Conservation (phyloP, 2,329 filamentous ascomycete genomes). For the Aureobasidium subglaciale region DNA sequence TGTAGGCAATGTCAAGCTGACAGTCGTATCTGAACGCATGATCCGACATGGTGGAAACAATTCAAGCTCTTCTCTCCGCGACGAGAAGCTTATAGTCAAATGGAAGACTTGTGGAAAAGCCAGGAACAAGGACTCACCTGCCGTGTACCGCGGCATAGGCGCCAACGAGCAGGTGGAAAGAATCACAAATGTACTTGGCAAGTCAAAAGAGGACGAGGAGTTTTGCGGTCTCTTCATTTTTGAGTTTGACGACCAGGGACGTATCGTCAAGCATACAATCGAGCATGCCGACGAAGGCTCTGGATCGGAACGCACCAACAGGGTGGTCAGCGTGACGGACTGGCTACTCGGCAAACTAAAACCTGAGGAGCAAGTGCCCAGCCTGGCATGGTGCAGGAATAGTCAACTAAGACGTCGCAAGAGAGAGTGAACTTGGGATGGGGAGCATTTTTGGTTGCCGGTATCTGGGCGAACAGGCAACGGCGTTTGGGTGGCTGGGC, state of each 20-base stretch:
- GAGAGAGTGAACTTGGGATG: not conserved
- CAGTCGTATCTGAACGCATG: slow-evolving; percentile 87
- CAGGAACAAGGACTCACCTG: slow-evolving; percentile 38
- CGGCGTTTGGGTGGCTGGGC: slow-evolving; percentile 8
- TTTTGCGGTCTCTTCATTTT: slow-evolving; percentile 93
- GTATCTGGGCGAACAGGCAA: not conserved
- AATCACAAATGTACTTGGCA: slow-evolving; percentile 49
- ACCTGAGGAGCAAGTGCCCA: slow-evolving; percentile 31
- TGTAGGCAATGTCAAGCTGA: slow-evolving; percentile 79
- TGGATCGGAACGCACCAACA: slow-evolving; percentile 75
- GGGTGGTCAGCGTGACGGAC: slow-evolving; percentile 85
- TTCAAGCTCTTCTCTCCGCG: slow-evolving; percentile 34
- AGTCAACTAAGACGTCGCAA: slow-evolving; percentile 1
- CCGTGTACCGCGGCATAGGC: slow-evolving; percentile 34
- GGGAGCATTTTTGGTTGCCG: not conserved
- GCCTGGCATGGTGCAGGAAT: slow-evolving; percentile 35
- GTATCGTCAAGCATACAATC: slow-evolving; percentile 82
- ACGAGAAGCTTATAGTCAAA: slow-evolving; percentile 81
- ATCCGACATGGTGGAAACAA: slow-evolving; percentile 46
- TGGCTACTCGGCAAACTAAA: slow-evolving; percentile 81
- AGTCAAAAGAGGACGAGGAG: slow-evolving; percentile 56
- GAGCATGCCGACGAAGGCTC: slow-evolving; percentile 82
- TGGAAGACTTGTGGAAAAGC: slow-evolving; percentile 68
- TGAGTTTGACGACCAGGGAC: slow-evolving; percentile 82
- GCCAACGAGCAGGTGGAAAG: slow-evolving; percentile 46